Conservation (phyloP, 192 early-diverging fungal species). For the Rhizoclosmatium globosum region DNA sequence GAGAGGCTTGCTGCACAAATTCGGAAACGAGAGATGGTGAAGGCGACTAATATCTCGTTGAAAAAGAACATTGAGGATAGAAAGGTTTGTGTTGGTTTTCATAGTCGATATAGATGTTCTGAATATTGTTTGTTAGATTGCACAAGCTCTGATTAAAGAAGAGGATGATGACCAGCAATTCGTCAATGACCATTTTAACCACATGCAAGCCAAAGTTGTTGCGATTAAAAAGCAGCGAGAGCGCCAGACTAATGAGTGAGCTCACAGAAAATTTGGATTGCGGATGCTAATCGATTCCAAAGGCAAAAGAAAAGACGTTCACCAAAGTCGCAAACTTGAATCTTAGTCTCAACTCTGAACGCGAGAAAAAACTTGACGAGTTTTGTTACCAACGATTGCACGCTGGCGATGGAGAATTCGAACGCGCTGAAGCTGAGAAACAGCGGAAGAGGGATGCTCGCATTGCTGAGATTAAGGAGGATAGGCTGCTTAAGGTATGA, state of each 20-base stretch:
- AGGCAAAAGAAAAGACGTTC: neutral
- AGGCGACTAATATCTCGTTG: slow-evolving; percentile 17
- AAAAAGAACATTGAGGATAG: slow-evolving; percentile 31
- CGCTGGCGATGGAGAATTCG: slow-evolving; percentile 19
- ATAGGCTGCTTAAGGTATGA: slow-evolving; percentile 7
- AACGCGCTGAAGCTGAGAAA: slow-evolving; percentile 28
- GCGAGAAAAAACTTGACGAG: slow-evolving; percentile 14
- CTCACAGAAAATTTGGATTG: neutral
- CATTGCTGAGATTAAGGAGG: slow-evolving; percentile 34
- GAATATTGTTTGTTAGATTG: neutral
- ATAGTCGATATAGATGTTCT: neutral
- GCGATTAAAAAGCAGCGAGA: slow-evolving; percentile 39
- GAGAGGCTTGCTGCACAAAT: neutral
- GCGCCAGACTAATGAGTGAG: slow-evolving; percentile 1
- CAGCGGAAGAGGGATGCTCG: slow-evolving; percentile 9
- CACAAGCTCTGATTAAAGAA: slow-evolving; percentile 11
- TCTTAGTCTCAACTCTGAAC: slow-evolving; percentile 4
- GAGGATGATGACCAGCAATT: slow-evolving; percentile 18
- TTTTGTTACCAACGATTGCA: slow-evolving; percentile 5
- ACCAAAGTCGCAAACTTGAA: slow-evolving; percentile 23
- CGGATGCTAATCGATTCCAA: neutral
- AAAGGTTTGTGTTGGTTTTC: neutral
- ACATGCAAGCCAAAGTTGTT: slow-evolving; percentile 48
- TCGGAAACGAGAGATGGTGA: neutral
- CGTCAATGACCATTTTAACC: slow-evolving; percentile 40